phyloP scores from a whole-genome alignment of 352 stramenopile genomes.

The Globisporangium heterothallicum region DNA sequence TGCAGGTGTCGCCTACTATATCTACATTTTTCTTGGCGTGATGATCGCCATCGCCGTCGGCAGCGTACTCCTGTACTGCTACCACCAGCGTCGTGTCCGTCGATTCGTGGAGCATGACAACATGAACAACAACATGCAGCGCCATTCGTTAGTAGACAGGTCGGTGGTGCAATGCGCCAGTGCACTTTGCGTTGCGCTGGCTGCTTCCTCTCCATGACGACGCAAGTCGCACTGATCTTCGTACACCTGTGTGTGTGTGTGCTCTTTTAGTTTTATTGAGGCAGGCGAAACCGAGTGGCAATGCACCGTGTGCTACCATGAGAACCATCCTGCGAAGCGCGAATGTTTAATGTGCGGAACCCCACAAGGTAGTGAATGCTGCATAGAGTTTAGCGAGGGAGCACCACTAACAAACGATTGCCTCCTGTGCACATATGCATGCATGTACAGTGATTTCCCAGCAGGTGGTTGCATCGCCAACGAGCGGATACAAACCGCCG shows the following conservation, averaged over 20 bases:
- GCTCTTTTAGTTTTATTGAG: conserved; percentile 43
- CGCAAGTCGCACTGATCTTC: not conserved
- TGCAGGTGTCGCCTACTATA: conserved; percentile 46
- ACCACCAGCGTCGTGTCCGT: conserved; percentile 53
- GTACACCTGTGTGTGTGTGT: not conserved
- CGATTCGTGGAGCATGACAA: conserved; percentile 66
- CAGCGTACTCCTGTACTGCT: conserved; percentile 54
- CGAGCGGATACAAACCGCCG: conserved; percentile 13
- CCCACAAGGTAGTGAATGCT: conserved; percentile 43
- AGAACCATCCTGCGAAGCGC: conserved; percentile 76
- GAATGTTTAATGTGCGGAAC: conserved; percentile 84
- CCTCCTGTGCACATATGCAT: not conserved
- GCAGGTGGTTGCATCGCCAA: conserved; percentile 33
- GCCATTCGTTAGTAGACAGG: conserved; percentile 75
- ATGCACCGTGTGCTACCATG: conserved; percentile 79
- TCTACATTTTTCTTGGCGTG: conserved; percentile 71
- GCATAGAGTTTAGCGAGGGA: no score
- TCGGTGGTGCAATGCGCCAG: no score
- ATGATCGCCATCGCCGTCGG: conserved; percentile 36
- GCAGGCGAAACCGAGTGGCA: conserved; percentile 73
- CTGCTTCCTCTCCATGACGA: no score
- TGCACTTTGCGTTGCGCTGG: not conserved
- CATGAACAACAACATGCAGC: conserved; percentile 84
- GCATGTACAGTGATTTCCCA: conserved; percentile 56
- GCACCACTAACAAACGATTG: no score